Evolutionary conservation across 2,329 filamentous ascomycete genomes (phyloP), one percentile per base, ranked within the genome.

Genomic region (Cryphonectria radicalis): DNA sequence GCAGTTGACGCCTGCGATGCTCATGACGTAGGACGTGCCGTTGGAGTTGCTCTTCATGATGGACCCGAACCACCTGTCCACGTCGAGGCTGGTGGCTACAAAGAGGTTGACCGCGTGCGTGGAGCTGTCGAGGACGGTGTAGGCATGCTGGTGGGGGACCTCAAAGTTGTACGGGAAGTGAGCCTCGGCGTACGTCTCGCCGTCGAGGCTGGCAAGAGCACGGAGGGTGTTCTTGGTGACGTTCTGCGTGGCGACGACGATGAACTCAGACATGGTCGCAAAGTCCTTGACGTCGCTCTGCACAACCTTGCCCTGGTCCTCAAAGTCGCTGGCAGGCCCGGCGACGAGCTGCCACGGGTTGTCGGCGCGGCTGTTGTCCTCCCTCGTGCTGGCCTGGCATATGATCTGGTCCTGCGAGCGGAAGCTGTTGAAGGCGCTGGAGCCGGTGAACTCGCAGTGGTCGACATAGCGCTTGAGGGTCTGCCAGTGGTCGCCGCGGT

Each of bases 21-120:
- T 97, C 74, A 97, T 84, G 17, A 97, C 93, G 77, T 98, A 99
- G 1, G 93, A 96, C 0, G 96, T 99, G 68, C 96, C 96, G 78
- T 99, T 98, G 77, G 94, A 98, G 84, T 99, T 99, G 78, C 94
- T 98, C 88, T 98, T 99, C 81, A 99, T 90, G 76, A 99, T 93
- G 35, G 92, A 92, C 53, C 96, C 96, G 76, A 93, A 94, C 72
- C 92, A 89, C 66, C 88, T 89, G 25, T 89, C 91, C 66, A 85
- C 79, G 4, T 84, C 84, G 57, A 87, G 87, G 76, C 92, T 91
- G 57, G 93, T 93, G 0, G 92, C 94, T 63, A 98, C 95, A 78
- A 98, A 97, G 71, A 99, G 83, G 82, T 98, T 98, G 71, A 99
- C 88, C 0, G 96, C 93, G 80, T 98, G 95, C 0, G 94, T 97